phyloP scores from a whole-genome alignment of 2,329 filamentous ascomycete species.

The Penicillium sp. region DNA sequence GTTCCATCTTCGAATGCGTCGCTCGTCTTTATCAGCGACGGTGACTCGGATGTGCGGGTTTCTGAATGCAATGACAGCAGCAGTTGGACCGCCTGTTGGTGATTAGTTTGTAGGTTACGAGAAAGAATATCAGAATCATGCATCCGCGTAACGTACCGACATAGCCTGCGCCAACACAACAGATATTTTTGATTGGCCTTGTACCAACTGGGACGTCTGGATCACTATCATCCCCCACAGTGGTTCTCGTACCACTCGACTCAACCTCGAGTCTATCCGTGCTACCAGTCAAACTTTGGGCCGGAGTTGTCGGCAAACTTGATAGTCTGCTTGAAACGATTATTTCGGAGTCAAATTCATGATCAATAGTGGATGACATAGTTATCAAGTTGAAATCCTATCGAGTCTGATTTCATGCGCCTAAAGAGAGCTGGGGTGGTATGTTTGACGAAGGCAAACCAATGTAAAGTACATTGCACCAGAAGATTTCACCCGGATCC shows the following conservation, averaged over 20 bases:
- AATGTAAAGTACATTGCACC: background rate
- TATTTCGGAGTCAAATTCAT: background rate
- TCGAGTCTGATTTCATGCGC: background rate
- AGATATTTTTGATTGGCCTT: constrained; percentile 20
- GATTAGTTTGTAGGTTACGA: background rate
- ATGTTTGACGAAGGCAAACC: background rate
- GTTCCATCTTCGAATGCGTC: constrained; percentile 29
- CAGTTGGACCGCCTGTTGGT: constrained; percentile 23
- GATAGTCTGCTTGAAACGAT: background rate
- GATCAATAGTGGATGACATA: constrained; percentile 1
- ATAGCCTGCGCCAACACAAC: constrained; percentile 29
- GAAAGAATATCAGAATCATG: background rate
- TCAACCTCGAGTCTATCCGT: constrained; percentile 2
- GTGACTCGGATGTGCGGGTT: constrained; percentile 30
- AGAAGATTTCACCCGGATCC: too few species aligned
- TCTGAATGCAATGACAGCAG: constrained; percentile 27
- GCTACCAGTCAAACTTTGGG: constrained; percentile 7
- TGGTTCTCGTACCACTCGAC: background rate
- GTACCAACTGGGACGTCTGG: background rate
- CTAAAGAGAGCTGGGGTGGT: background rate
- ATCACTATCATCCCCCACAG: background rate
- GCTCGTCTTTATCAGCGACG: constrained; percentile 28
- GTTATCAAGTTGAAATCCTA: background rate
- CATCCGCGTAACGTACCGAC: constrained; percentile 15
- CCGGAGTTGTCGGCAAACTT: constrained; percentile 8